Evolutionary conservation across 768 basidiomycete genomes (phyloP).

Genomic region (Pulveroboletus sp.): DNA sequence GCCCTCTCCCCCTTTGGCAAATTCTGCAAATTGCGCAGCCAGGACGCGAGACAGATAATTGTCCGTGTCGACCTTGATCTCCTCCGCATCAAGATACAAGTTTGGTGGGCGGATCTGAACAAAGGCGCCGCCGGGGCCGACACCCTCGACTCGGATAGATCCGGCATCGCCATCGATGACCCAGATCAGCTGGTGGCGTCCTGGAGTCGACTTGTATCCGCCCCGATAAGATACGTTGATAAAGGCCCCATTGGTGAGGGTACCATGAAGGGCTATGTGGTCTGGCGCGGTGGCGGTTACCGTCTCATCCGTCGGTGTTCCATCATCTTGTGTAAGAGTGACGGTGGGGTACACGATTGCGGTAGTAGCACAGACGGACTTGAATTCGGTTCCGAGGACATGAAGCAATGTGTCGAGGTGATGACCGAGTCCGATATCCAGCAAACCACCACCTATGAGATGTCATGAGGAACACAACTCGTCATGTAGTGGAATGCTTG

Average conservation of each 20-base stretch:
- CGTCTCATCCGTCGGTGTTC: constrained; percentile 5
- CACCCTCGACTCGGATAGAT: constrained; percentile 7
- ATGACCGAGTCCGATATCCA: constrained; percentile 3
- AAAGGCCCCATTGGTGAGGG: constrained; percentile 5
- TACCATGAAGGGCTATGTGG: constrained; percentile 5
- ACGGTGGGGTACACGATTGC: constrained; percentile 3
- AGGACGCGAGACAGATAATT: not conserved
- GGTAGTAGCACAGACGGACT: constrained; percentile 4
- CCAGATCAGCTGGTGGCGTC: constrained; percentile 9
- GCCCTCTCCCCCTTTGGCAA: constrained; percentile 8
- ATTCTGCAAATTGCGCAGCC: constrained; percentile 5
- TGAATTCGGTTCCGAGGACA: constrained; percentile 3
- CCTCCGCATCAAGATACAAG: constrained; percentile 7
- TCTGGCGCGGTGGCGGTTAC: constrained; percentile 1
- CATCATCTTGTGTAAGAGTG: constrained; percentile 1
- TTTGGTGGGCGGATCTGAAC: constrained; percentile 3
- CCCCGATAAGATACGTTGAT: constrained; percentile 1
- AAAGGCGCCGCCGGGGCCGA: not conserved
- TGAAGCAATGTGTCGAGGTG: constrained; percentile 6
- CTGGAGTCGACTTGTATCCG: constrained; percentile 8
- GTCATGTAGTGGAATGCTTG: not conserved
- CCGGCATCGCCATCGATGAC: constrained; percentile 9
- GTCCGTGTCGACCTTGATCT: constrained; percentile 1
- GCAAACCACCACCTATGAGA: not conserved
- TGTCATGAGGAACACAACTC: not conserved